Evolutionary conservation across 768 basidiomycete species (phyloP).

Genomic region (Serendipita sp.): DNA sequence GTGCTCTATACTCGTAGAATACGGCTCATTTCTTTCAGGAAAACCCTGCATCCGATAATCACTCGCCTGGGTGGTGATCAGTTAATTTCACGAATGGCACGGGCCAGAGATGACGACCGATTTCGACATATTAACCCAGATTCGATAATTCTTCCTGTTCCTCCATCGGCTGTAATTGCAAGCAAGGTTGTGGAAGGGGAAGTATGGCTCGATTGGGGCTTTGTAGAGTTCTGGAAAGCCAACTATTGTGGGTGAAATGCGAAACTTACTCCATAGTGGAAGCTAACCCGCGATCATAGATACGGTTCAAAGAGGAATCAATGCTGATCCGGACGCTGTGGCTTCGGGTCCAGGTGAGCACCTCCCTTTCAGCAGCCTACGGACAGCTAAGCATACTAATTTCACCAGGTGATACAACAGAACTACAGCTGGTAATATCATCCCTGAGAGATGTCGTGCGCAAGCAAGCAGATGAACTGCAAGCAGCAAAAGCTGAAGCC

Average conservation of each 20-base stretch:
- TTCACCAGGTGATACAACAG: constrained; percentile 1
- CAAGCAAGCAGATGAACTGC: constrained; percentile 41
- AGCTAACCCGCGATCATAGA: constrained; percentile 24
- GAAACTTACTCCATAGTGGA: neutral
- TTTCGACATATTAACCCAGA: constrained; percentile 86
- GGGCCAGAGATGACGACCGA: constrained; percentile 79
- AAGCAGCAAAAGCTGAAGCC: constrained; percentile 18
- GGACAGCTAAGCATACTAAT: neutral
- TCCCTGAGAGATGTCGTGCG: constrained; percentile 73
- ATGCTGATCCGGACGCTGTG: constrained; percentile 47
- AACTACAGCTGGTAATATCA: constrained; percentile 60
- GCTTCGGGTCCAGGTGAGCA: constrained; percentile 42
- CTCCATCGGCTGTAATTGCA: constrained; percentile 18
- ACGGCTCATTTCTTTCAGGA: constrained; percentile 26
- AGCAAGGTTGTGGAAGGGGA: constrained; percentile 48
- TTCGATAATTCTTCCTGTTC: constrained; percentile 37
- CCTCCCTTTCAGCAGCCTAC: neutral
- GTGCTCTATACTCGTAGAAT: constrained; percentile 5
- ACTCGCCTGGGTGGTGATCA: constrained; percentile 81
- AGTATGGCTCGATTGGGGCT: constrained; percentile 96
- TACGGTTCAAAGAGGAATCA: constrained; percentile 57
- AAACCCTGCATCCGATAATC: constrained; percentile 78
- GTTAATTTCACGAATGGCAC: constrained; percentile 69
- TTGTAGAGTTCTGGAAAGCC: constrained; percentile 97
- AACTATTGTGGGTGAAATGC: constrained; percentile 60